These are phyloP conservation scores for Aspergillus ruber DNA, from an alignment of 2,329 filamentous ascomycete genomes.

Conservation along the genomic window DNA sequence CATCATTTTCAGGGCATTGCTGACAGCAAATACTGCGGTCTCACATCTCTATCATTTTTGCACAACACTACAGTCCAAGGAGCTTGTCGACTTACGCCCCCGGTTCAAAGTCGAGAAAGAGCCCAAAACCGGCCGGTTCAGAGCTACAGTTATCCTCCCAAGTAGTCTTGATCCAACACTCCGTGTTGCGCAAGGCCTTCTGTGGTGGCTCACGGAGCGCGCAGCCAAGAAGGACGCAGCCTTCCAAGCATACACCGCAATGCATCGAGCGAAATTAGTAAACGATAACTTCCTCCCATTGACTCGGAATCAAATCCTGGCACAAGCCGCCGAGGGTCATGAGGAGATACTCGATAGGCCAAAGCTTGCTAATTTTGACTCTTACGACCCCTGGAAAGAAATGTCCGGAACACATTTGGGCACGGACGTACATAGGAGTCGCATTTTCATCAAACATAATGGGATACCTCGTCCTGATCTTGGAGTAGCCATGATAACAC, in stretches of 20 bases:
- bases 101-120: constrained; percentile 48
- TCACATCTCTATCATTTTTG: constrained; percentile 82
- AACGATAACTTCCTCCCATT: constrained; percentile 71
- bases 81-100: constrained; percentile 59
- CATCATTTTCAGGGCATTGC: constrained; percentile 48
- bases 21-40: constrained; percentile 68
- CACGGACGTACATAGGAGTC: constrained; percentile 15
- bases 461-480: constrained; percentile 9
- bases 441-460: constrained; percentile 14
- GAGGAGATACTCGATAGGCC: constrained; percentile 6
- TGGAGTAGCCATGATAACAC: constrained; percentile 16
- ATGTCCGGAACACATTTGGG: constrained; percentile 22
- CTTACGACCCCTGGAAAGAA: constrained; percentile 26
- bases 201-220: constrained; percentile 63
- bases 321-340: constrained; percentile 11
- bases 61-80: constrained; percentile 49
- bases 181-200: constrained; percentile 47
- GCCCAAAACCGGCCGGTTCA: constrained; percentile 9
- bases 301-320: constrained; percentile 19
- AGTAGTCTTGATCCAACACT: constrained; percentile 59
- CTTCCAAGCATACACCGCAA: constrained; percentile 67
- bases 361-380: constrained; percentile 16
- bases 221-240: constrained; percentile 74
- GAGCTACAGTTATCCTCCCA: constrained; percentile 64
- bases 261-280: constrained; percentile 66